Percentiles rank a stretch among this genome's conserved stretches.
phyloP scores from a whole-genome alignment of 257 asterid genomes.

The Plectranthus barbatus region DNA sequence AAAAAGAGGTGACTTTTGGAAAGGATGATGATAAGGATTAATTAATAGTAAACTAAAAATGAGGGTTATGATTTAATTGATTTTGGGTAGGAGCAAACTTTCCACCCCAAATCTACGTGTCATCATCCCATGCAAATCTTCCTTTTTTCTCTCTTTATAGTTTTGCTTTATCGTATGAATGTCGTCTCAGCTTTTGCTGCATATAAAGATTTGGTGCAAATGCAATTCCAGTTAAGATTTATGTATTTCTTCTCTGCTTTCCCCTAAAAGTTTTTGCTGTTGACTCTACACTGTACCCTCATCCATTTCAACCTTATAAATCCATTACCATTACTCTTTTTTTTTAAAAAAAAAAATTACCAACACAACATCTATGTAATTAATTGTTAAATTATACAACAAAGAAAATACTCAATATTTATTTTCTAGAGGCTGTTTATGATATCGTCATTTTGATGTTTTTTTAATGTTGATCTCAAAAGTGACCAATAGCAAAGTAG shows the following conservation, averaged over 20 bases:
- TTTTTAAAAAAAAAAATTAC: too few relatives aligned
- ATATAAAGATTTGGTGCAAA: constrained; percentile 33
- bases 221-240: constrained; percentile 45
- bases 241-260: neutral
- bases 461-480: too few relatives aligned
- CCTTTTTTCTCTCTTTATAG: constrained; percentile 28
- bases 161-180: constrained; percentile 27
- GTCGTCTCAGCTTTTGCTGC: constrained; percentile 42
- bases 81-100: constrained; percentile 45
- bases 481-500: too few relatives aligned
- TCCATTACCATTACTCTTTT: too few relatives aligned
- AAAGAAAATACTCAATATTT: too few relatives aligned
- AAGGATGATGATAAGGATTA: constrained; percentile 7
- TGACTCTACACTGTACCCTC: neutral
- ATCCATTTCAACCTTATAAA: too few relatives aligned
- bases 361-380: too few relatives aligned
- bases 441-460: too few relatives aligned
- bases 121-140: constrained; percentile 27
- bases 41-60: neutral
- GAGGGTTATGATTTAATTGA: neutral
- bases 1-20: constrained; percentile 15
- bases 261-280: neutral
- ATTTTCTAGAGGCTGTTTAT: too few relatives aligned
- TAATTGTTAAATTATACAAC: too few relatives aligned
- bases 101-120: constrained; percentile 78